Percentiles rank a stretch among this genome's conserved stretches.
Evolutionary conservation across 257 asterid genomes (phyloP).

Genomic region (Knoxia roxburghii): DNA sequence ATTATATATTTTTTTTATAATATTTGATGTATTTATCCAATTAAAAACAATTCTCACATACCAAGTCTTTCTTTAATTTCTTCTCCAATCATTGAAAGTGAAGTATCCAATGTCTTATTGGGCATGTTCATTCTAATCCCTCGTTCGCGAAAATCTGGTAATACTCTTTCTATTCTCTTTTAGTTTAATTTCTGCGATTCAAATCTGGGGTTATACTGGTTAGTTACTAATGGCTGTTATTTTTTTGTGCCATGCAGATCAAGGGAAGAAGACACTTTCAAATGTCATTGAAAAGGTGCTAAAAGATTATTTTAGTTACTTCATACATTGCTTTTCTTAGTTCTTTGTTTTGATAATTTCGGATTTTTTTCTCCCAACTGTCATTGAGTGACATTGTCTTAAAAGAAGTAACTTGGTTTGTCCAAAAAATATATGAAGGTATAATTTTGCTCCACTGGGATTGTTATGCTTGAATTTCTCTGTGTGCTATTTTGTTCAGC

Average conservation of each 20-base stretch:
- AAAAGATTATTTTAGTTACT: not conserved
- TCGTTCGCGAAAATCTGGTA: constrained; percentile 55
- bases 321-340: too few relatives aligned
- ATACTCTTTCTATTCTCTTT: not conserved
- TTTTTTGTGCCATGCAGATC: constrained; percentile 44
- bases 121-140: constrained; percentile 39
- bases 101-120: too few relatives aligned
- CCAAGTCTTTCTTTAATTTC: too few relatives aligned
- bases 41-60: too few relatives aligned
- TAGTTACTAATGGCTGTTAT: constrained; percentile 5
- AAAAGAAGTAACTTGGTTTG: not conserved
- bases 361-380: not conserved
- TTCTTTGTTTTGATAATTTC: not conserved
- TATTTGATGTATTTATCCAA: too few relatives aligned
- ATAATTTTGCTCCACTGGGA: not conserved
- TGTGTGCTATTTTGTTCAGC: not conserved
- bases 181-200: constrained; percentile 5
- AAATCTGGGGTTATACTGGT: constrained; percentile 10
- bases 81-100: too few relatives aligned
- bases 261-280: constrained; percentile 27
- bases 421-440: not conserved
- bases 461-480: not conserved
- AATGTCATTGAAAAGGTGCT: constrained; percentile 43
- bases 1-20: too few relatives aligned
- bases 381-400: too few relatives aligned